phyloP scores from a whole-genome alignment of 1,139 yeast genomes.

The Hyphopichia buzzinii region DNA sequence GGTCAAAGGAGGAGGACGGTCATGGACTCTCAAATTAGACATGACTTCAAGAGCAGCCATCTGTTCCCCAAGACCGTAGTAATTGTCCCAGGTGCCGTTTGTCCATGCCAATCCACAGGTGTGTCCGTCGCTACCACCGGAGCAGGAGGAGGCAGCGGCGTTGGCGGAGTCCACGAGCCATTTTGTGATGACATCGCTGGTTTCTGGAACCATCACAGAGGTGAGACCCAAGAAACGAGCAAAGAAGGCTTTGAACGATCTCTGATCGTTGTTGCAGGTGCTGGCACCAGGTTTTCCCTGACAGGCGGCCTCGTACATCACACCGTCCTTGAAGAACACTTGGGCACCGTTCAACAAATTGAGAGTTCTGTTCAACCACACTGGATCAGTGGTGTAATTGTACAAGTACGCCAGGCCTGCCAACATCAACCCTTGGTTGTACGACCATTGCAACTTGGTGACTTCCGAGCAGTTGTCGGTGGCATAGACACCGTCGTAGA shows the following conservation, averaged over 20 bases:
- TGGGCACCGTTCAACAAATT: constrained; percentile 51
- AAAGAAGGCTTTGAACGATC: constrained; percentile 83
- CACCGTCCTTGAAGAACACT: constrained; percentile 55
- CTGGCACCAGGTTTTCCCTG: constrained; percentile 48
- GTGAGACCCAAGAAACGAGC: constrained; percentile 75
- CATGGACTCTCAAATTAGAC: constrained; percentile 56
- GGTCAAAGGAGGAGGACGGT: constrained; percentile 58
- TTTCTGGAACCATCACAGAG: constrained; percentile 66
- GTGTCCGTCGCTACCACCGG: constrained; percentile 84
- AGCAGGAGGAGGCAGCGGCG: constrained; percentile 80
- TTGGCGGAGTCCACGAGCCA: constrained; percentile 61
- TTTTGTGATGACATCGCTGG: constrained; percentile 54
- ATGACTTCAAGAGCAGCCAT: constrained; percentile 82
- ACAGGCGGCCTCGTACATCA: constrained; percentile 83
- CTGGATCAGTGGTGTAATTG: constrained; percentile 64
- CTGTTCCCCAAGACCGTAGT: constrained; percentile 91
- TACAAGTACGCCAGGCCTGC: constrained; percentile 83
- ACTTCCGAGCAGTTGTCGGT: constrained; percentile 60
- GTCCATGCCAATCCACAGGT: constrained; percentile 90
- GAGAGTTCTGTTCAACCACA: constrained; percentile 65
- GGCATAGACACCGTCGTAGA: constrained; percentile 77
- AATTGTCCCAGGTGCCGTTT: constrained; percentile 62
- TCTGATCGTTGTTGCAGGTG: constrained; percentile 82
- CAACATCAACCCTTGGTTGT: constrained; percentile 79
- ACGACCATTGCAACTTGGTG: constrained; percentile 75